Evolutionary conservation across 1,284 basidiomycete species (phyloP).

Genomic region (Phlebopus sp.): DNA sequence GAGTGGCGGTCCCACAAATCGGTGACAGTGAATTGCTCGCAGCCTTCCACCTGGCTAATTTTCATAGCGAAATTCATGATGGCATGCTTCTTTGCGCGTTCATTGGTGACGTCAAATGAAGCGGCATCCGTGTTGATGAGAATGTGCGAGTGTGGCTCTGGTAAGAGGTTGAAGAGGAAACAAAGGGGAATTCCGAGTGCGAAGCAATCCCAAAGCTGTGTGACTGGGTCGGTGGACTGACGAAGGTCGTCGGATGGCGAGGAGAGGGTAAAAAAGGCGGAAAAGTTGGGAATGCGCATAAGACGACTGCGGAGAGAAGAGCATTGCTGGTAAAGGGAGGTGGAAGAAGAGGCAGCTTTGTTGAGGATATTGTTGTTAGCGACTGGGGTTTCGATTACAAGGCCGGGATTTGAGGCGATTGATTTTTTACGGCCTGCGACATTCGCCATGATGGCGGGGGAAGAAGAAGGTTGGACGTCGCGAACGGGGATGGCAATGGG

Average conservation of each 20-base stretch:
- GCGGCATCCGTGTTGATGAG: slow-evolving; percentile 68
- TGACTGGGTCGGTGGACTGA: slow-evolving; percentile 82
- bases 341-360: slow-evolving; percentile 76
- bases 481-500: not conserved
- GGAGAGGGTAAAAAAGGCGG: slow-evolving; percentile 64
- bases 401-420: slow-evolving; percentile 60
- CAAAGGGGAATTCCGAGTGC: slow-evolving; percentile 91
- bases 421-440: slow-evolving; percentile 81
- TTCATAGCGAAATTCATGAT: slow-evolving; percentile 79
- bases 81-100: slow-evolving; percentile 75
- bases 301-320: slow-evolving; percentile 70
- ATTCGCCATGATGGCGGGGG: slow-evolving; percentile 51
- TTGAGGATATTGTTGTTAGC: slow-evolving; percentile 82
- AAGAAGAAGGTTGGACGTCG: not conserved
- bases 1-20: slow-evolving; percentile 88
- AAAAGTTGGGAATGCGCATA: slow-evolving; percentile 70
- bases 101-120: slow-evolving; percentile 65
- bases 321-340: slow-evolving; percentile 87
- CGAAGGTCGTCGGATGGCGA: slow-evolving; percentile 54
- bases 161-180: slow-evolving; percentile 92
- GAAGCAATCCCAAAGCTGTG: slow-evolving; percentile 92
- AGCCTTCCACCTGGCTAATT: slow-evolving; percentile 60
- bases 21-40: slow-evolving; percentile 80
- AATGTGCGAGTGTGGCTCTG: slow-evolving; percentile 60
- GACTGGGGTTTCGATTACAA: slow-evolving; percentile 70